Conservation (phyloP, 2,329 filamentous ascomycete genomes). For the Colletotrichum tanaceti region DNA sequence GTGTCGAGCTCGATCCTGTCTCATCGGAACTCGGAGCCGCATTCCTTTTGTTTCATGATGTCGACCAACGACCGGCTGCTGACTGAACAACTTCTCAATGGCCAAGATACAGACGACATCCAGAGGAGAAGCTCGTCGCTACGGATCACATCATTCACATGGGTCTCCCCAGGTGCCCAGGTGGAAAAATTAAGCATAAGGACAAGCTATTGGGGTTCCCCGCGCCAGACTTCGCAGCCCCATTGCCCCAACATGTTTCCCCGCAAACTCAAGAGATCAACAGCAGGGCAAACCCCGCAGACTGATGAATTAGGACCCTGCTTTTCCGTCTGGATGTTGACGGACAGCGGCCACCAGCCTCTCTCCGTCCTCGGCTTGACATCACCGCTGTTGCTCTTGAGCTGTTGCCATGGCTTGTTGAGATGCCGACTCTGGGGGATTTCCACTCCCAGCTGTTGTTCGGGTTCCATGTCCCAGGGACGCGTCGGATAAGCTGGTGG, state of each 20-base stretch:
- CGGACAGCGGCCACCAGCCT: background rate
- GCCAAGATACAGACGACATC: background rate
- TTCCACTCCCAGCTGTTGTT: background rate
- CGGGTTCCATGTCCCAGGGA: background rate
- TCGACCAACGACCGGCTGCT: background rate
- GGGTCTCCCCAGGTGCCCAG: background rate
- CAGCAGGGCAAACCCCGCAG: slow-evolving; percentile 17
- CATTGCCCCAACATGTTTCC: slow-evolving; percentile 10
- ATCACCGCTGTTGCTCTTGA: background rate
- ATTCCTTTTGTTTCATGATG: background rate
- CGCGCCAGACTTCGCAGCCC: slow-evolving; percentile 2
- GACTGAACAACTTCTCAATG: background rate
- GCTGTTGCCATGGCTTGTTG: background rate
- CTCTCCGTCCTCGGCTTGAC: slow-evolving; percentile 2
- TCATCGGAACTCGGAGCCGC: background rate
- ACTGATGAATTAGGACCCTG: slow-evolving; percentile 5
- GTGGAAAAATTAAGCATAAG: slow-evolving; percentile 28
- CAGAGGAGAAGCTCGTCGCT: background rate
- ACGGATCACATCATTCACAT: background rate
- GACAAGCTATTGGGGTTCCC: slow-evolving; percentile 16
- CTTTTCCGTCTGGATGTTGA: slow-evolving; percentile 29
- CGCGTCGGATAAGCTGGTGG: slow-evolving; percentile 26
- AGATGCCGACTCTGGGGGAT: background rate
- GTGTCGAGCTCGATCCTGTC: background rate
- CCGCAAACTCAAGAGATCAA: slow-evolving; percentile 18